These are phyloP conservation scores for Orbilia blumenaviensis DNA, from an alignment of 2,329 filamentous ascomycete species.

Conservation along the genomic window DNA sequence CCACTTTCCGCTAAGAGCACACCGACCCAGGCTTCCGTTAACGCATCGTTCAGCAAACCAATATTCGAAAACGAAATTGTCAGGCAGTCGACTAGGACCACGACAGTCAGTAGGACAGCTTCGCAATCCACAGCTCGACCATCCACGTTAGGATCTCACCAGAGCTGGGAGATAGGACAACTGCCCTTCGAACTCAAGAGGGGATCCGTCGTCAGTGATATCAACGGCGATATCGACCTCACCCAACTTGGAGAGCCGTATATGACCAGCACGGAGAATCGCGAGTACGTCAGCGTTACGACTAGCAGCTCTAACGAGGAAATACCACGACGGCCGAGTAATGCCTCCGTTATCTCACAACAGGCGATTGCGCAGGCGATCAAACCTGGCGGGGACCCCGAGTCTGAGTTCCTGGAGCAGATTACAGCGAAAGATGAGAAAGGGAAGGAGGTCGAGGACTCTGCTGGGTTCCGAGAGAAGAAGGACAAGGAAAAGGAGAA, in stretches of 20 bases:
- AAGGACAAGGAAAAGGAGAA: slow-evolving; percentile 57
- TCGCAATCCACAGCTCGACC: slow-evolving; percentile 49
- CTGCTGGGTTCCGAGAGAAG: slow-evolving; percentile 60
- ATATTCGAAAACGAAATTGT: slow-evolving; percentile 47
- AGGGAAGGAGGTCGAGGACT: slow-evolving; percentile 60
- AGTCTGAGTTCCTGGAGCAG: slow-evolving; percentile 48
- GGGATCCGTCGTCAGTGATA: slow-evolving; percentile 14
- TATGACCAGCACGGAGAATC: slow-evolving; percentile 46
- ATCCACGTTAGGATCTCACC: slow-evolving; percentile 29
- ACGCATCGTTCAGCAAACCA: slow-evolving; percentile 43
- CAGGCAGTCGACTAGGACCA: slow-evolving; percentile 37
- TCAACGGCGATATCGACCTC: slow-evolving; percentile 34
- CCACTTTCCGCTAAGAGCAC: slow-evolving; percentile 50
- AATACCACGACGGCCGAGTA: slow-evolving; percentile 32
- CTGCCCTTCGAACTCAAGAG: slow-evolving; percentile 49
- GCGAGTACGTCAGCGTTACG: slow-evolving; percentile 44
- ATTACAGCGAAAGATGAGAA: slow-evolving; percentile 52
- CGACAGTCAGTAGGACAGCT: slow-evolving; percentile 46
- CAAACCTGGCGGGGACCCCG: slow-evolving; percentile 51
- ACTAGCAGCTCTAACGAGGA: slow-evolving; percentile 40
- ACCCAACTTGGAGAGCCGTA: slow-evolving; percentile 50
- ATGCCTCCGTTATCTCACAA: slow-evolving; percentile 46
- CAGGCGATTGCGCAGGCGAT: slow-evolving; percentile 54
- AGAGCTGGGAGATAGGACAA: slow-evolving; percentile 43
- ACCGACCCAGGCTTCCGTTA: slow-evolving; percentile 42